Conservation (phyloP, 1,284 basidiomycete species). For the Ganoderma leucocontextum region DNA sequence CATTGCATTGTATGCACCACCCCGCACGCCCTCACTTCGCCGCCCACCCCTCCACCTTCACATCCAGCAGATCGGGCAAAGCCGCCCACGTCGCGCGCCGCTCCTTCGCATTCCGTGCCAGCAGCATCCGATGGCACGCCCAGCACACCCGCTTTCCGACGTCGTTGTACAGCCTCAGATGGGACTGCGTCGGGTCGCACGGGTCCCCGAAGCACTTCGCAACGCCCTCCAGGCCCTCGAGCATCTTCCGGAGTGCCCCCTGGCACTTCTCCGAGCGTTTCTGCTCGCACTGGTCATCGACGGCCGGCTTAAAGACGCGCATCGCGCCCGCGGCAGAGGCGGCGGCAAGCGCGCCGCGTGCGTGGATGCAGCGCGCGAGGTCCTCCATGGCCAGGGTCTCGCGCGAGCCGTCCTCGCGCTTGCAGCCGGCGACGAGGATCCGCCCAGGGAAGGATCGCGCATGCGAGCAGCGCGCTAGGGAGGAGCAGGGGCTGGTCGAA, state of each 20-base stretch:
- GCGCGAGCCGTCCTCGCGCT: too few relatives aligned
- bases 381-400: too few relatives aligned
- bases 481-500: too few relatives aligned
- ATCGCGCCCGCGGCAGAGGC: not conserved
- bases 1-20: too few relatives aligned
- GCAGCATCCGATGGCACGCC: not conserved
- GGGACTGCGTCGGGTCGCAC: not conserved
- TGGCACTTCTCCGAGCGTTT: not conserved
- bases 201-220: conserved; percentile 8
- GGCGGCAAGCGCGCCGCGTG: not conserved
- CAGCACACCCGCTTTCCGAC: not conserved
- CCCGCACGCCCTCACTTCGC: not conserved
- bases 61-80: not conserved
- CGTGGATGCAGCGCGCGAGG: not conserved
- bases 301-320: too few relatives aligned
- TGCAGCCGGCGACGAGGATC: too few relatives aligned
- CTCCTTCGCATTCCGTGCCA: not conserved
- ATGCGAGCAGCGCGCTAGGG: too few relatives aligned
- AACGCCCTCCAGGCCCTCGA: not conserved
- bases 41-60: not conserved
- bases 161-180: not conserved
- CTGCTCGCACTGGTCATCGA: not conserved
- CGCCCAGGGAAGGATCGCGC: too few relatives aligned
- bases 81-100: not conserved
- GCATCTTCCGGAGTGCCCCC: not conserved